phyloP scores from a whole-genome alignment of 441 rosid species.

The Pelargonium australe region DNA sequence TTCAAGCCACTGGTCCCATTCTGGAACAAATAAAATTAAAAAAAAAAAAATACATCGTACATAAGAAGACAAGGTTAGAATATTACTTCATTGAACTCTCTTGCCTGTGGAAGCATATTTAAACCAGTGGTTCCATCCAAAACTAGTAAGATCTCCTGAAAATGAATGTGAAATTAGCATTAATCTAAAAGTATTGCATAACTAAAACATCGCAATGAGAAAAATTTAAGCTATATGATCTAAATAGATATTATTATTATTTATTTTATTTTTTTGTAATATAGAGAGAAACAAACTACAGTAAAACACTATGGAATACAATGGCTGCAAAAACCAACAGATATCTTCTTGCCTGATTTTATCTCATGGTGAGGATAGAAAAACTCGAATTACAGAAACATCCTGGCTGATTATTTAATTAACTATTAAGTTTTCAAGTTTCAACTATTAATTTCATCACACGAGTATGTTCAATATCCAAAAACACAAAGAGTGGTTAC shows the following conservation, averaged over 20 bases:
- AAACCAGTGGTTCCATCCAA: slow-evolving; percentile 89
- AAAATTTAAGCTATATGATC: not conserved
- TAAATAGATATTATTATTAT: not conserved
- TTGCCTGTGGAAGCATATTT: slow-evolving; percentile 95
- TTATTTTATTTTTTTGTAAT: too few relatives aligned
- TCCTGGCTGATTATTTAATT: not conserved
- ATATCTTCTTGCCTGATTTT: not conserved
- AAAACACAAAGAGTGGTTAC: not conserved
- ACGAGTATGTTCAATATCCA: slow-evolving; percentile 3
- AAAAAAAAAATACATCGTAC: not conserved
- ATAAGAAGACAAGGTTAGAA: slow-evolving; percentile 14
- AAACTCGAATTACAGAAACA: not conserved
- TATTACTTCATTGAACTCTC: slow-evolving; percentile 79
- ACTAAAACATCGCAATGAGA: not conserved
- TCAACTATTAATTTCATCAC: not conserved
- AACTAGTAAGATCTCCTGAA: slow-evolving; percentile 81
- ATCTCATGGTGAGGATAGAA: not conserved
- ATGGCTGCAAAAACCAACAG: not conserved
- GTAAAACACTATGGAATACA: not conserved
- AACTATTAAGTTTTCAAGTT: slow-evolving; percentile 3
- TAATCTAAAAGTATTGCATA: not conserved
- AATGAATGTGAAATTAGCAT: slow-evolving; percentile 9
- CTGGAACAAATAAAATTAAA: not conserved
- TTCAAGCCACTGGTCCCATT: not conserved
- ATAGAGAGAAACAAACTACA: not conserved